Evolutionary conservation across 805 yeast species (phyloP).

Genomic region (Hanseniaspora vineae): DNA sequence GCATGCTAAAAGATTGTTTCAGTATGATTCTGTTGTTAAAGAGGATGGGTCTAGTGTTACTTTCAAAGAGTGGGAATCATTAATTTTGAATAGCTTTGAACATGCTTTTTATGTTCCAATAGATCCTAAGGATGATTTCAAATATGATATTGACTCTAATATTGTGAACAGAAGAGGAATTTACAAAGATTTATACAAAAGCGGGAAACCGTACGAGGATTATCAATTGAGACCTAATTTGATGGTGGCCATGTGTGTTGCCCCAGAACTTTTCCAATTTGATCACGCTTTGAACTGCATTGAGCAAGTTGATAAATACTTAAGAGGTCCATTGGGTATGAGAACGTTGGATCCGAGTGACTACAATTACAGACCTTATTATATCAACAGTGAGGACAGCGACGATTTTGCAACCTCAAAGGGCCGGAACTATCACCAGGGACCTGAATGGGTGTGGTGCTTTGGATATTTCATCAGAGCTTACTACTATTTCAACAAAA

Average conservation of each 20-base stretch:
- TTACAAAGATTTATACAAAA: slow-evolving; percentile 71
- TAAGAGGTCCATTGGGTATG: slow-evolving; percentile 89
- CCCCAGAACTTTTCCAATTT: slow-evolving; percentile 76
- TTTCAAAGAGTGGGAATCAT: slow-evolving; percentile 58
- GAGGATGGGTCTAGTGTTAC: slow-evolving; percentile 45
- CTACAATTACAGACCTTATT: slow-evolving; percentile 82
- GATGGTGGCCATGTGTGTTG: slow-evolving; percentile 85
- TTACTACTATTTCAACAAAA: slow-evolving; percentile 31
- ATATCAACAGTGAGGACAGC: slow-evolving; percentile 66
- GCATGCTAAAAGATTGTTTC: slow-evolving; percentile 40
- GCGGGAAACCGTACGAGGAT: slow-evolving; percentile 86
- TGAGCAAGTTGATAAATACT: slow-evolving; percentile 50
- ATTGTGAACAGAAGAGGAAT: slow-evolving; percentile 85
- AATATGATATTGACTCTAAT: slow-evolving; percentile 46
- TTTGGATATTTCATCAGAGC: slow-evolving; percentile 83
- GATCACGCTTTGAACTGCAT: slow-evolving; percentile 53
- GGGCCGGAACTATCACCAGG: slow-evolving; percentile 96
- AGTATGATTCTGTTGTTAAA: slow-evolving; percentile 42
- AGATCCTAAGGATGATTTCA: slow-evolving; percentile 44
- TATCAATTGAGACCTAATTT: slow-evolving; percentile 89
- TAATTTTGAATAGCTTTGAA: slow-evolving; percentile 66
- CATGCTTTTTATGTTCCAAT: slow-evolving; percentile 63
- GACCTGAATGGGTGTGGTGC: slow-evolving; percentile 98
- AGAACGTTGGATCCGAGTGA: slow-evolving; percentile 87
- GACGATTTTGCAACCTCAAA: slow-evolving; percentile 85